A percentile compares a stretch with the other conserved stretches of the same genome.
phyloP scores from a whole-genome alignment of 1,284 basidiomycete genomes.

The Xerocomus nothofagi region DNA sequence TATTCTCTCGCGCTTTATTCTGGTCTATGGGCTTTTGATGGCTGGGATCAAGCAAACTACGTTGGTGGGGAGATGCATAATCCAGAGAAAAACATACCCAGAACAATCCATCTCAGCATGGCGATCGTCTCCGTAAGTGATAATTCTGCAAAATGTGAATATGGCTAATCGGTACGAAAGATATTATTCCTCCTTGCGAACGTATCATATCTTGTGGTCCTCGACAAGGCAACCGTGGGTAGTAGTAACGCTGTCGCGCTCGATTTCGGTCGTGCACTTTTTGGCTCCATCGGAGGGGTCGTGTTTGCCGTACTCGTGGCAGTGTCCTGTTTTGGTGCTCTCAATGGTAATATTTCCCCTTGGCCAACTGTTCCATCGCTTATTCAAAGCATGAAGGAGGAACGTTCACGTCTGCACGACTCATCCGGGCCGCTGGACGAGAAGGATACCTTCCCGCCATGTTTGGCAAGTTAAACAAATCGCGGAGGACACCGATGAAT shows the following conservation, averaged over 20 bases:
- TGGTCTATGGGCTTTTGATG: slow-evolving; percentile 94
- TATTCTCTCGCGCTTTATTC: slow-evolving; percentile 96
- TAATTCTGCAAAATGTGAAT: background rate
- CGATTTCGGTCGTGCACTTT: slow-evolving; percentile 88
- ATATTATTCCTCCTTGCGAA: slow-evolving; percentile 82
- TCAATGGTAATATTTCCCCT: slow-evolving; percentile 61
- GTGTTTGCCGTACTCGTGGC: slow-evolving; percentile 91
- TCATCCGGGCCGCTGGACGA: slow-evolving; percentile 87
- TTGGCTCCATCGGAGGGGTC: slow-evolving; percentile 83
- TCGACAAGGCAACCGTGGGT: slow-evolving; percentile 78
- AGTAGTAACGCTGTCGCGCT: slow-evolving; percentile 90
- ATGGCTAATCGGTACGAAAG: slow-evolving; percentile 33
- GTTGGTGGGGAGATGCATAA: slow-evolving; percentile 91
- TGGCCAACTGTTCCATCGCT: slow-evolving; percentile 7
- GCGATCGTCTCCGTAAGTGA: slow-evolving; percentile 63
- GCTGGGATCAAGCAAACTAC: slow-evolving; percentile 90
- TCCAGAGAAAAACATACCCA: slow-evolving; percentile 84
- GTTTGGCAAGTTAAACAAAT: slow-evolving; percentile 75
- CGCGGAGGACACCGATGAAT: slow-evolving; percentile 81
- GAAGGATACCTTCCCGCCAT: slow-evolving; percentile 85
- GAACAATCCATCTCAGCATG: slow-evolving; percentile 90
- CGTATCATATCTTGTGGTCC: slow-evolving; percentile 88
- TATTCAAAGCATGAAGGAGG: slow-evolving; percentile 46
- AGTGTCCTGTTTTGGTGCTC: slow-evolving; percentile 90
- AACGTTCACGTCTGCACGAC: slow-evolving; percentile 80